Conservation (phyloP, 2,329 filamentous ascomycete species). For the Fusarium coicis region DNA sequence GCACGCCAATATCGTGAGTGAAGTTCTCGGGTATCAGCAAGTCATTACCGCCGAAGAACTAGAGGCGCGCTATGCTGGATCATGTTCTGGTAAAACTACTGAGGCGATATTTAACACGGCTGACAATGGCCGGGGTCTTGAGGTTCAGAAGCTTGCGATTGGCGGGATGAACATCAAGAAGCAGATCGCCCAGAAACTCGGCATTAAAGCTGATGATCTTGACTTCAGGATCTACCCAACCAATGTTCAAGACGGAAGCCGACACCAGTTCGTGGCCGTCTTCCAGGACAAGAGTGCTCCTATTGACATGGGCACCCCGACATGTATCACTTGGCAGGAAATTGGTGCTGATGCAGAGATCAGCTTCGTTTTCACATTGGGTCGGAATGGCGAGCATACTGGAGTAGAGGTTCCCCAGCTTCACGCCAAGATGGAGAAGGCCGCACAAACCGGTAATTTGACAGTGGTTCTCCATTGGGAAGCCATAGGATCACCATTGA, state of each 20-base stretch:
- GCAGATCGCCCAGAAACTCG: conserved; percentile 29
- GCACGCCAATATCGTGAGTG: conserved; percentile 47
- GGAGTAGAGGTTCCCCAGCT: conserved; percentile 21
- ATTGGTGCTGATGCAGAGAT: conserved; percentile 23
- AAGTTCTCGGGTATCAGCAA: conserved; percentile 23
- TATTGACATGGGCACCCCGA: conserved; percentile 48
- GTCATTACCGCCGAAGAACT: conserved; percentile 24
- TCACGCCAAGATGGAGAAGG: neutral
- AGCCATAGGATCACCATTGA: neutral
- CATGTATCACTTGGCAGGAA: conserved; percentile 48
- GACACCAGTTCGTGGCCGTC: conserved; percentile 46
- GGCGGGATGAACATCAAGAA: conserved; percentile 30
- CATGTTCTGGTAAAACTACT: neutral
- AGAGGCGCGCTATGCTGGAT: conserved; percentile 16
- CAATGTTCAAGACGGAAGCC: conserved; percentile 34
- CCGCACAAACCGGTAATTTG: neutral
- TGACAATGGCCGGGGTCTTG: conserved; percentile 41
- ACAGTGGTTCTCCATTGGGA: accelerated
- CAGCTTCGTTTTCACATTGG: conserved; percentile 6
- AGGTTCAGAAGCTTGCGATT: conserved; percentile 33
- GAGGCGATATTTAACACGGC: conserved; percentile 23
- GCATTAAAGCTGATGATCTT: conserved; percentile 32
- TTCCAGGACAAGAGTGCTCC: conserved; percentile 47
- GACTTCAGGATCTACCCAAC: conserved; percentile 48
- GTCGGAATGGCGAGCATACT: neutral